phyloP scores from a whole-genome alignment of 371 early-diverging fungal genomes.

The Gilbertella persicaria region DNA sequence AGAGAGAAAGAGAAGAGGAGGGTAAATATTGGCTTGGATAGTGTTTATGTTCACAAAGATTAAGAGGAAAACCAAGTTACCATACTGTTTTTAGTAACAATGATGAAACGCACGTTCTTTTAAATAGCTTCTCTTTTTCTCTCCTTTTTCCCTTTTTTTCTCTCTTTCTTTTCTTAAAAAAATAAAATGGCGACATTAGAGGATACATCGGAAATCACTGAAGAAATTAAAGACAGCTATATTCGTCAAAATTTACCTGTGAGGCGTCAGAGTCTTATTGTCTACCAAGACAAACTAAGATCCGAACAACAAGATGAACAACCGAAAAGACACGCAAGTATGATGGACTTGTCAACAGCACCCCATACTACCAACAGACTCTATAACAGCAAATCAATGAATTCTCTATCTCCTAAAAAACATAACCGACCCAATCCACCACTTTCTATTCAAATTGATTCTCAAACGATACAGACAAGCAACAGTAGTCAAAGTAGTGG shows the following conservation, averaged over 20 bases:
- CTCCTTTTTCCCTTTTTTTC: conserved; percentile 1
- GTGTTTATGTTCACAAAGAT: not conserved
- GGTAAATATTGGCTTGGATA: too few species aligned
- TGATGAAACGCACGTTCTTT: conserved; percentile 7
- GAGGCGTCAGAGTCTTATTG: conserved; percentile 42
- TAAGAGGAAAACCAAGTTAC: not conserved
- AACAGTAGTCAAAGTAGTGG: not conserved
- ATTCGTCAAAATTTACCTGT: conserved; percentile 45
- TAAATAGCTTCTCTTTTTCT: conserved; percentile 1
- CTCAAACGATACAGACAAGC: not conserved
- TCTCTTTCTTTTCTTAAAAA: conserved; percentile 1
- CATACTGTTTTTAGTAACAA: conserved; percentile 8
- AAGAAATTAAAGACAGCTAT: conserved; percentile 35
- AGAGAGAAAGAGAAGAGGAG: too few species aligned
- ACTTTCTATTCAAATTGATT: conserved; percentile 2
- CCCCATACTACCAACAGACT: not conserved
- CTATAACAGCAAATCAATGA: conserved; percentile 8
- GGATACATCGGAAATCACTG: conserved; percentile 12
- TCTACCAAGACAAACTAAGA: conserved; percentile 4
- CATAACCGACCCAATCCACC: not conserved
- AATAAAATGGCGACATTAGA: conserved; percentile 2
- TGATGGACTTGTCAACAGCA: not conserved
- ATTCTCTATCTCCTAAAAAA: not conserved
- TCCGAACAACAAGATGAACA: not conserved
- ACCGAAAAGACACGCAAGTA: not conserved